Conservation (phyloP, 805 yeast species). For the Lipomyces mesembrius region DNA sequence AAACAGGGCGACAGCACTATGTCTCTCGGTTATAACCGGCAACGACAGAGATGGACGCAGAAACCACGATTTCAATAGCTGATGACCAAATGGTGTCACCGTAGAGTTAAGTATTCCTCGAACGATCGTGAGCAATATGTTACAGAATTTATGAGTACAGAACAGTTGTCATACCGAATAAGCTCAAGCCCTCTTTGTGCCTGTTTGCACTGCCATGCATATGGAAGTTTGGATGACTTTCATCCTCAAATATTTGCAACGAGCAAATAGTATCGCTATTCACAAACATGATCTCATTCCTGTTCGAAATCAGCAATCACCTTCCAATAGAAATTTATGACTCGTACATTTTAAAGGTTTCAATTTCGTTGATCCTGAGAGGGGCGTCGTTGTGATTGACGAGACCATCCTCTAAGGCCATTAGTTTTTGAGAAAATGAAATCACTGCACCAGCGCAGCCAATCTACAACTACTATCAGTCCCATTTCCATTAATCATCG, state of each 20-base stretch:
- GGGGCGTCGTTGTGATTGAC: slow-evolving; percentile 10
- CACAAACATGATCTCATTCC: slow-evolving; percentile 39
- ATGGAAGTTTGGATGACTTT: slow-evolving; percentile 39
- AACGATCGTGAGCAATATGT: neutral
- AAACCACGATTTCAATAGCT: slow-evolving; percentile 47
- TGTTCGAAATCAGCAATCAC: neutral
- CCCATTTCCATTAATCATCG: neutral
- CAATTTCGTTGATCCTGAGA: slow-evolving; percentile 34
- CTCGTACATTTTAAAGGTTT: slow-evolving; percentile 21
- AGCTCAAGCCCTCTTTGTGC: slow-evolving; percentile 32
- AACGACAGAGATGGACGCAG: slow-evolving; percentile 46
- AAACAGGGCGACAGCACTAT: slow-evolving; percentile 43
- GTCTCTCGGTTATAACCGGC: slow-evolving; percentile 44
- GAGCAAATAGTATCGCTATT: slow-evolving; percentile 45
- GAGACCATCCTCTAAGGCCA: slow-evolving; percentile 17
- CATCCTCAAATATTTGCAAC: slow-evolving; percentile 40
- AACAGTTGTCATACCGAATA: slow-evolving; percentile 21
- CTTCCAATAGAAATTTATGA: neutral
- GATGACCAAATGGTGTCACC: slow-evolving; percentile 44
- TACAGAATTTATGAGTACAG: neutral
- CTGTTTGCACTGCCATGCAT: slow-evolving; percentile 23
- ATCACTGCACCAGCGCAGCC: slow-evolving; percentile 35
- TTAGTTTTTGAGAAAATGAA: slow-evolving; percentile 18
- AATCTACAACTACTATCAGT: slow-evolving; percentile 13
- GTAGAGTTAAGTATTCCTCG: slow-evolving; percentile 40